Percentiles rank a stretch among this genome's conserved stretches.
These are phyloP conservation scores for Pleurotus ostreatus DNA, from an alignment of 768 basidiomycete genomes.

Conservation along the genomic window DNA sequence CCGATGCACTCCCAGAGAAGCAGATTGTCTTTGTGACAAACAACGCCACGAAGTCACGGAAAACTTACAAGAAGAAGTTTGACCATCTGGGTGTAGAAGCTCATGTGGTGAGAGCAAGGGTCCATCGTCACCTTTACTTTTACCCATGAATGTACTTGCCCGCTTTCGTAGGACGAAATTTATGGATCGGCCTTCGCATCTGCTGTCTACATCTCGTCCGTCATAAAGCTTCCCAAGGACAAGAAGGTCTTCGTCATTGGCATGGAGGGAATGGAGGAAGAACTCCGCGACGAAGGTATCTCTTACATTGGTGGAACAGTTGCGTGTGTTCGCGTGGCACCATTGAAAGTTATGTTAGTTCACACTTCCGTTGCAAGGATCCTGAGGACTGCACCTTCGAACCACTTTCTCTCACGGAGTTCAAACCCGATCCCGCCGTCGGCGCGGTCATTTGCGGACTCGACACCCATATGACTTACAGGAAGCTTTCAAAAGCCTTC, in stretches of 20 bases:
- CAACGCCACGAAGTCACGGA: constrained; percentile 92
- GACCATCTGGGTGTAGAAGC: constrained; percentile 85
- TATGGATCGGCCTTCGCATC: constrained; percentile 88
- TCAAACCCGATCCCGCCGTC: constrained; percentile 71
- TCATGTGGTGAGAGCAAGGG: constrained; percentile 59
- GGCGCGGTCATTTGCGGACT: constrained; percentile 95
- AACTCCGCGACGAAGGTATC: constrained; percentile 85
- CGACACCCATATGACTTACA: constrained; percentile 86
- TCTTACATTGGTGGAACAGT: constrained; percentile 82
- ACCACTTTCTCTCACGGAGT: constrained; percentile 64
- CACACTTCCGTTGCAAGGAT: constrained; percentile 46
- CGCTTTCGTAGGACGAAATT: constrained; percentile 77
- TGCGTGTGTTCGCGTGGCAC: constrained; percentile 21
- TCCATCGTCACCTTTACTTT: background rate
- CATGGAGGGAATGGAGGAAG: constrained; percentile 88
- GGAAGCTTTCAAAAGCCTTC: constrained; percentile 90
- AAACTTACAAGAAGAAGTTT: constrained; percentile 86
- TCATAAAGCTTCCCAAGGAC: constrained; percentile 82
- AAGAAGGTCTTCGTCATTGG: constrained; percentile 97
- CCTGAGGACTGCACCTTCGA: constrained; percentile 77
- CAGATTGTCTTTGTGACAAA: constrained; percentile 92
- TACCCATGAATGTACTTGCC: background rate
- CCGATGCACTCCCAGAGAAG: constrained; percentile 53
- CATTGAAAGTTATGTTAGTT: background rate
- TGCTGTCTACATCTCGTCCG: constrained; percentile 75